phyloP scores from a whole-genome alignment of 257 asterid species.

The Solanum sitiens region DNA sequence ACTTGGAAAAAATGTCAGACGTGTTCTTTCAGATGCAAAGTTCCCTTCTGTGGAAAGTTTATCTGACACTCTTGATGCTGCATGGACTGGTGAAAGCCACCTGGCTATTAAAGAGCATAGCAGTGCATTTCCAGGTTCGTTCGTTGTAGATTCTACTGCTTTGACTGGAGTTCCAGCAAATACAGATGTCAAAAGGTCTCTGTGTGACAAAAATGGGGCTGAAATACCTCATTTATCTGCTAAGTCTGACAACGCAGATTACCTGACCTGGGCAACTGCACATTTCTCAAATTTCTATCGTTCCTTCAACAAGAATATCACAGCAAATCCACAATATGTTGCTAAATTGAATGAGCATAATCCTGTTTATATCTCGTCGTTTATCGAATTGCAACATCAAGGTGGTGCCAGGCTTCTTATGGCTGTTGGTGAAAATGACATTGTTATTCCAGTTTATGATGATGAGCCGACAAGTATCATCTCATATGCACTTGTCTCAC shows the following conservation, averaged over 20 bases:
- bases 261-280: conserved; percentile 55
- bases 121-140: background rate
- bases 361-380: conserved; percentile 64
- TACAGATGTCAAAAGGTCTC: background rate
- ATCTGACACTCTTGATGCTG: conserved; percentile 82
- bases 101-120: background rate
- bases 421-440: conserved; percentile 58
- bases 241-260: conserved; percentile 42
- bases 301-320: conserved; percentile 50
- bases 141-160: background rate
- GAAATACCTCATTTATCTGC: conserved; percentile 33
- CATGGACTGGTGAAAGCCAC: conserved; percentile 73
- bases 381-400: conserved; percentile 46
- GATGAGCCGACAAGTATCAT: conserved; percentile 94
- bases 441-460: conserved; percentile 71
- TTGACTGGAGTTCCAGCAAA: background rate
- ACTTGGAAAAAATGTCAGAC: conserved; percentile 32
- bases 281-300: conserved; percentile 62
- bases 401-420: conserved; percentile 67
- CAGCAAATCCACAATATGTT: conserved; percentile 40
- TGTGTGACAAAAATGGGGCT: conserved; percentile 13
- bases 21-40: conserved; percentile 58
- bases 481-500: conserved; percentile 63
- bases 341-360: conserved; percentile 41
- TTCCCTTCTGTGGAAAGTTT: conserved; percentile 37